Evolutionary conservation across 768 basidiomycete genomes (phyloP).

Genomic region (Sarcodon aspratus): DNA sequence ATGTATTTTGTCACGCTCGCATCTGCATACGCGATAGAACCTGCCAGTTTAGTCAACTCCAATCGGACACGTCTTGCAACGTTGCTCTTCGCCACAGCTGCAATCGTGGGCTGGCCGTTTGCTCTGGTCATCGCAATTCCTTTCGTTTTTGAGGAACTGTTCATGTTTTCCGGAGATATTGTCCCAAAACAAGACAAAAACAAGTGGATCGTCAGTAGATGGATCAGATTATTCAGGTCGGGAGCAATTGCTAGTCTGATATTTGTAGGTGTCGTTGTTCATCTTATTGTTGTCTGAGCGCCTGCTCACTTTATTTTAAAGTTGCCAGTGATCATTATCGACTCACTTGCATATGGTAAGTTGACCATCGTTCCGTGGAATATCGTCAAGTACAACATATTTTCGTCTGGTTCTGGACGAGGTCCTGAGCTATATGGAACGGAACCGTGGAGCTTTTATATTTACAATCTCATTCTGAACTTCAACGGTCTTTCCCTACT

Average conservation of each 20-base stretch:
- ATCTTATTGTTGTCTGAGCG: neutral
- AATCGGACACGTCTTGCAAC: constrained; percentile 56
- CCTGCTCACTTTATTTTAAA: constrained; percentile 18
- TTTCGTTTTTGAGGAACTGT: constrained; percentile 84
- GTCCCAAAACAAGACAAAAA: constrained; percentile 32
- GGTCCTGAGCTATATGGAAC: constrained; percentile 95
- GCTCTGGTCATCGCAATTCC: constrained; percentile 80
- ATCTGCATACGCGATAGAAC: constrained; percentile 53
- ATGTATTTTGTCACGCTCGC: constrained; percentile 85
- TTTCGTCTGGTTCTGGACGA: constrained; percentile 53
- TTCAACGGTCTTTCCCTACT: constrained; percentile 83
- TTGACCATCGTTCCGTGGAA: constrained; percentile 82
- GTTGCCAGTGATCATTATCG: constrained; percentile 77
- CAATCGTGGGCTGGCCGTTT: constrained; percentile 95
- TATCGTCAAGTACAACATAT: constrained; percentile 88
- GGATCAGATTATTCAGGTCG: constrained; percentile 41
- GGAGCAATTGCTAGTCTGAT: constrained; percentile 48
- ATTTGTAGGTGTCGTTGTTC: constrained; percentile 35
- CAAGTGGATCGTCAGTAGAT: constrained; percentile 53
- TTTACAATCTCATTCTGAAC: constrained; percentile 84
- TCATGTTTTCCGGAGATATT: constrained; percentile 60
- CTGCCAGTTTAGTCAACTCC: constrained; percentile 39
- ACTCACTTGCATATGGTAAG: constrained; percentile 80
- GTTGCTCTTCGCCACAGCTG: constrained; percentile 65
- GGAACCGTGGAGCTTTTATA: constrained; percentile 77